Evolutionary conservation across 2,329 filamentous ascomycete genomes (phyloP), one percentile per base, ranked within the genome.

Genomic region (Talaromyces islandicus): DNA sequence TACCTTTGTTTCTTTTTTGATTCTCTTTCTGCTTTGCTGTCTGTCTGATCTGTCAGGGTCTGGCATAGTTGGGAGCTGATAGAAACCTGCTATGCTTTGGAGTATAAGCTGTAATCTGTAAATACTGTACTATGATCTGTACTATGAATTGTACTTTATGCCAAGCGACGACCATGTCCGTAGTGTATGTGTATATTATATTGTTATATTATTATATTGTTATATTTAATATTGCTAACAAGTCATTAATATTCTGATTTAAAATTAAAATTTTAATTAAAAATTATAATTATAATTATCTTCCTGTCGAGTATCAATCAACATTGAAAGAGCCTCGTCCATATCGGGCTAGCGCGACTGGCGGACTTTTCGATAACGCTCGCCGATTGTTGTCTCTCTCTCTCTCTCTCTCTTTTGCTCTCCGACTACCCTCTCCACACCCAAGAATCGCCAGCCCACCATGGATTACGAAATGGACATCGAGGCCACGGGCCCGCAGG

Each of bases 401-500:
- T n/a, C 12, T 21, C 48, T 19, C n/a, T n/a, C n/a, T n/a, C n/a
- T n/a, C 46, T n/a, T 19, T 17, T 17, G 7, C 17, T 17, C 30
- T 17, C 19, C 50, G 29, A 29, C 43, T 30, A 29, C 43, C 12
- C 29, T 3, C 25, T 27, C 25, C 21, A n/a, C 25, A 35, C 41
- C 14, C 43, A 25, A 54, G 43, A 14, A 14, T 38, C 41, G 21
- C 19, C 14, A 25, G 24, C 24, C 48, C 67, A 69, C 41, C 58
- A 77, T 78, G 75, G 75, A 78, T 57, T 77, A 76, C 65, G 75
- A 75, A 67, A 79, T 79, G 76, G 77, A 79, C 55, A 76, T 78
- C 62, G 77, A 79, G 74, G 73, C 77, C 66, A 70, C 74, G 24
- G 78, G 78, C 65, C 77, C 77, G 52, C 77, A 79, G 67, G 77